Percentiles rank a stretch among this genome's conserved stretches.
phyloP scores from a whole-genome alignment of 2,329 filamentous ascomycete genomes.

The Sarocladium strictum region DNA sequence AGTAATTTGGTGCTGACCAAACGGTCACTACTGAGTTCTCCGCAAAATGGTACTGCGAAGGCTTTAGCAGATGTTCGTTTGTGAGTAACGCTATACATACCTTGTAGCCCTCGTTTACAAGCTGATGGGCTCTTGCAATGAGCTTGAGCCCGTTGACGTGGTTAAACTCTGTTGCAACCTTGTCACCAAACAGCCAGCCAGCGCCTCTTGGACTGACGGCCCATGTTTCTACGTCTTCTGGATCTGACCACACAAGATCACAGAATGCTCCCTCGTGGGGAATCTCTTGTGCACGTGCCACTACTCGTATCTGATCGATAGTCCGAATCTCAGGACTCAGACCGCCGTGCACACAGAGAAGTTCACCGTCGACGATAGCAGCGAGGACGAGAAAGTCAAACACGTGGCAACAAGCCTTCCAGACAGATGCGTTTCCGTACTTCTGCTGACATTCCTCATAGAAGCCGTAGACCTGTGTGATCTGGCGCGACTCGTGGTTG shows the following conservation, averaged over 20 bases:
- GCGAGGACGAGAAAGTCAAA: constrained; percentile 96
- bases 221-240: constrained; percentile 95
- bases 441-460: constrained; percentile 98
- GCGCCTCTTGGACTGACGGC: constrained; percentile 89
- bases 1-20: constrained; percentile 96
- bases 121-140: constrained; percentile 93
- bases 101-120: constrained; percentile 98
- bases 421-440: constrained; percentile 98
- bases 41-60: constrained; percentile 74
- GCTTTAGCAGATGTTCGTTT: background rate
- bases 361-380: constrained; percentile 96
- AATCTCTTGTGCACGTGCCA: constrained; percentile 95
- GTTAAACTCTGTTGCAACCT: constrained; percentile 96
- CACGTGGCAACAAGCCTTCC: constrained; percentile 99
- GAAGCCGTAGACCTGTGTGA: constrained; percentile 98
- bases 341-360: constrained; percentile 95
- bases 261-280: constrained; percentile 98
- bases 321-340: constrained; percentile 88
- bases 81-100: constrained; percentile 37
- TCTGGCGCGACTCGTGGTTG: constrained; percentile 95
- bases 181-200: constrained; percentile 96
- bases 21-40: constrained; percentile 96
- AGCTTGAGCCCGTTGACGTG: constrained; percentile 95
- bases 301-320: constrained; percentile 98
- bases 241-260: constrained; percentile 96